Percentiles rank a stretch among this genome's conserved stretches.
phyloP scores from a whole-genome alignment of 2,329 filamentous ascomycete species.

The Fusarium annulatum region DNA sequence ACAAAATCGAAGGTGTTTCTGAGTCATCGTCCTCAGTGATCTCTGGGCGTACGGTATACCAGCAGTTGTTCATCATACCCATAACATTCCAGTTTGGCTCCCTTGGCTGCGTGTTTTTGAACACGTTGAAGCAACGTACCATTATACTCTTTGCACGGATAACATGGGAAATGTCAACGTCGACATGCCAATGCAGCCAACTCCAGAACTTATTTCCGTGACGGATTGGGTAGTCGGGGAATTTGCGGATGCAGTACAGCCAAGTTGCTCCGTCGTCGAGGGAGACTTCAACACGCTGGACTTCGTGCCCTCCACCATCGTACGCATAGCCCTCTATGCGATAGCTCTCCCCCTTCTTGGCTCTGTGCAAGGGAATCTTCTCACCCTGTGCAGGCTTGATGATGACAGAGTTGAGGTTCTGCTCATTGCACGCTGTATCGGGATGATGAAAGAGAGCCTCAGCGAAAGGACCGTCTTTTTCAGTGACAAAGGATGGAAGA shows the following conservation, averaged over 20 bases:
- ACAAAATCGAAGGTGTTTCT: not conserved
- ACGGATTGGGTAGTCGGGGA: not conserved
- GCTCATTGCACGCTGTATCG: not conserved
- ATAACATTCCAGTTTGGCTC: not conserved
- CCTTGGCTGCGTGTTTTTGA: not conserved
- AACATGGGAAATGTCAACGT: not conserved
- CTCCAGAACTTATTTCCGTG: not conserved
- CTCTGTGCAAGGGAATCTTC: not conserved
- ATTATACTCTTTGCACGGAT: not conserved
- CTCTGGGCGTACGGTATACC: not conserved
- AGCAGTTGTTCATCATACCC: not conserved
- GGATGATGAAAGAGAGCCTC: not conserved
- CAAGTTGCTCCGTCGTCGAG: not conserved
- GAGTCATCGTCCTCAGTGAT: not conserved
- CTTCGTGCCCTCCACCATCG: not conserved
- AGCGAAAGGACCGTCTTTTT: not conserved
- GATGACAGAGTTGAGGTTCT: not conserved
- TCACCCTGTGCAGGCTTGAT: not conserved
- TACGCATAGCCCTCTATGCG: not conserved
- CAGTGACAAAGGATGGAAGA: not conserved
- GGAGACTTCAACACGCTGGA: not conserved
- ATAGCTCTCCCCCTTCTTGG: not conserved
- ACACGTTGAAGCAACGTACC: not conserved
- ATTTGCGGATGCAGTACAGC: not conserved
- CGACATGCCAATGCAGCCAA: not conserved